These are phyloP conservation scores for Cytidiella melzeri DNA, from an alignment of 768 basidiomycete genomes.

Conservation along the genomic window DNA sequence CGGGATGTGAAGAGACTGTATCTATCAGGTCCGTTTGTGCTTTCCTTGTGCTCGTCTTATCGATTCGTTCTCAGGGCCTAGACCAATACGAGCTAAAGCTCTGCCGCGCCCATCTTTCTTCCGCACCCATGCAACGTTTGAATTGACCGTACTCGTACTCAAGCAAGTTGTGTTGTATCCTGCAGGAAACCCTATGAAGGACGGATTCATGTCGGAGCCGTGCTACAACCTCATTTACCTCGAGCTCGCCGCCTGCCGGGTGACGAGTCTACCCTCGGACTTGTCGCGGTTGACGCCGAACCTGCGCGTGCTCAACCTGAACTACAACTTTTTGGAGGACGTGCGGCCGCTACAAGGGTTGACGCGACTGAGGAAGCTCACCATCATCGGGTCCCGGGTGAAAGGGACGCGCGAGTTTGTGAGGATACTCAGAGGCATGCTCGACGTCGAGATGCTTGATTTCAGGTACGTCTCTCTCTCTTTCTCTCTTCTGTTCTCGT, in stretches of 20 bases:
- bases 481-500: background rate
- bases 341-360: conserved; percentile 63
- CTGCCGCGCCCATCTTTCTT: no score
- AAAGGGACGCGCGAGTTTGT: conserved; percentile 71
- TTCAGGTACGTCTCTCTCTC: conserved; percentile 53
- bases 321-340: conserved; percentile 93
- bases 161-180: no score
- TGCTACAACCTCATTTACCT: conserved; percentile 91
- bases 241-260: conserved; percentile 83
- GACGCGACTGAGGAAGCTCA: conserved; percentile 72
- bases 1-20: conserved; percentile 92
- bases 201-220: conserved; percentile 56
- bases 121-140: background rate
- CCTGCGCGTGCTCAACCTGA: conserved; percentile 86
- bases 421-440: conserved; percentile 62
- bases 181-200: conserved; percentile 66
- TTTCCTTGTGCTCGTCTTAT: conserved; percentile 2
- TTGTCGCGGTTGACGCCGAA: conserved; percentile 71
- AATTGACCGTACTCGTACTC: no score
- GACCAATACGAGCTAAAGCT: no score
- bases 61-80: background rate
- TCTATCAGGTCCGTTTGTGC: conserved; percentile 69
- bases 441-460: conserved; percentile 84
- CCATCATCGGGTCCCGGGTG: conserved; percentile 78
- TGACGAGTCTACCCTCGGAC: conserved; percentile 66